These are phyloP conservation scores for Coemansia sp. DNA, from an alignment of 192 early-diverging fungal species.

Conservation along the genomic window DNA sequence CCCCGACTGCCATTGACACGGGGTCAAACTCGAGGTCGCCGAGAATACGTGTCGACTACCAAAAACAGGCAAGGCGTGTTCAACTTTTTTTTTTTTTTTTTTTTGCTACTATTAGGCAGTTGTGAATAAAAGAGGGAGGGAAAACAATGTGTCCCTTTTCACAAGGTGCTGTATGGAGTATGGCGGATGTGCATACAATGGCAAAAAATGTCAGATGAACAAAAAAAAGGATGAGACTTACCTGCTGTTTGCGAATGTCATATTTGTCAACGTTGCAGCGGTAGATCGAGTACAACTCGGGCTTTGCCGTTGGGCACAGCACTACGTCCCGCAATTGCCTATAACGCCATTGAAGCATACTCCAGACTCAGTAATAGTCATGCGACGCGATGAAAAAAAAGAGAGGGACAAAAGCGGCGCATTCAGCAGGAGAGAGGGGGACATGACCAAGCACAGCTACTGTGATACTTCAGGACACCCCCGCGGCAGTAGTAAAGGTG, in stretches of 20 bases:
- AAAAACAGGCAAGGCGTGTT: too few relatives aligned
- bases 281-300: slow-evolving; percentile 80
- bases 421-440: neutral
- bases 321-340: slow-evolving; percentile 95
- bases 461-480: neutral
- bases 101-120: too few relatives aligned
- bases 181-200: neutral
- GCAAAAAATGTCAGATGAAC: neutral
- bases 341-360: slow-evolving; percentile 13
- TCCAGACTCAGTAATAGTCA: neutral
- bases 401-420: neutral
- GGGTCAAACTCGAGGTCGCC: slow-evolving; percentile 80
- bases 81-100: too few relatives aligned
- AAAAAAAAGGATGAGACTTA: neutral
- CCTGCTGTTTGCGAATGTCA: slow-evolving; percentile 56
- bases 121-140: neutral
- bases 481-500: neutral
- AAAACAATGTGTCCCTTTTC: slow-evolving; percentile 17
- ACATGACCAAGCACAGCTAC: neutral
- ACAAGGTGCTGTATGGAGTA: neutral
- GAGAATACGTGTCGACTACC: slow-evolving; percentile 61
- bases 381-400: neutral
- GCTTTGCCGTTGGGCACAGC: slow-evolving; percentile 68
- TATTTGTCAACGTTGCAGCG: slow-evolving; percentile 58
- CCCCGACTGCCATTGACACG: slow-evolving; percentile 74